Evolutionary conservation across 441 rosid species (phyloP).

Genomic region (Corymbia calophylla): DNA sequence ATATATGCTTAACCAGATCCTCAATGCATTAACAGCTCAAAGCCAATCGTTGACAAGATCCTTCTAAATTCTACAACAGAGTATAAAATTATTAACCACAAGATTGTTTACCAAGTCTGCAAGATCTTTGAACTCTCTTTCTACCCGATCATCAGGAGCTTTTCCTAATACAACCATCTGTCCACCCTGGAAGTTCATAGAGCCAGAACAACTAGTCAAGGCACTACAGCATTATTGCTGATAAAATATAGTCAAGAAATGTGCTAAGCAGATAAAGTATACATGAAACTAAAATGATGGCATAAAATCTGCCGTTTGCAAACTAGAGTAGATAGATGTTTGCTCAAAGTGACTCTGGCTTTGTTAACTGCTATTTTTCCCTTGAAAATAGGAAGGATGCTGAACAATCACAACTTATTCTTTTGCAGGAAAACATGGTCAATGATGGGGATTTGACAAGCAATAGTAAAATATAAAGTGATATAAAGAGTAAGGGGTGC

Average conservation of each 20-base stretch:
- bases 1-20: neutral
- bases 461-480: neutral
- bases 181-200: constrained; percentile 31
- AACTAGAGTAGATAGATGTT: neutral
- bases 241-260: neutral
- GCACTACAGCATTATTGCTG: neutral
- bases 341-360: neutral
- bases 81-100: neutral
- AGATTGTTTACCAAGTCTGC: constrained; percentile 30
- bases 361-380: neutral
- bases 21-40: neutral
- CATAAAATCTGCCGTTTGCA: neutral
- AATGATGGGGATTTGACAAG: neutral
- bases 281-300: neutral
- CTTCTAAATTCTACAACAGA: neutral
- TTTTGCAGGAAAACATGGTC: neutral
- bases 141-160: constrained; percentile 38
- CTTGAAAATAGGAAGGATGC: neutral
- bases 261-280: neutral
- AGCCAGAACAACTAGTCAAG: neutral
- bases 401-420: neutral
- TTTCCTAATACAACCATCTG: constrained; percentile 48
- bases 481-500: neutral
- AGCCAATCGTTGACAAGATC: neutral
- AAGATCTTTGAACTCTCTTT: constrained; percentile 35